phyloP scores from a whole-genome alignment of 805 yeast genomes.

The Lipomyces sp. region DNA sequence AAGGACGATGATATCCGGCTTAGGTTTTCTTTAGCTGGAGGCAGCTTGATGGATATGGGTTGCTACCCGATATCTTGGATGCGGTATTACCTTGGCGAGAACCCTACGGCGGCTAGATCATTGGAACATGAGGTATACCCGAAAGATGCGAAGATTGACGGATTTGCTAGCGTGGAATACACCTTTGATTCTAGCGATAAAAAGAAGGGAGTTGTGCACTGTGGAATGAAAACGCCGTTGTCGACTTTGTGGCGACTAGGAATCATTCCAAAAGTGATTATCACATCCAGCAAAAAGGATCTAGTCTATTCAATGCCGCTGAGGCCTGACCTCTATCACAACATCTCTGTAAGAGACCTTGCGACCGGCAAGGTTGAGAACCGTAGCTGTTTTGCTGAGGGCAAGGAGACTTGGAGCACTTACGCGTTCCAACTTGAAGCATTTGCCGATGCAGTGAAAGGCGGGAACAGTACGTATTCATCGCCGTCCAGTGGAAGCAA shows the following conservation, averaged over 20 bases:
- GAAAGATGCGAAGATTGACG: slow-evolving; percentile 23
- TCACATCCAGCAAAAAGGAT: slow-evolving; percentile 29
- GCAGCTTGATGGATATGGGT: slow-evolving; percentile 34
- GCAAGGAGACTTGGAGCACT: slow-evolving; percentile 32
- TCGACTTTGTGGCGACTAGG: slow-evolving; percentile 18
- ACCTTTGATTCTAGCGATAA: slow-evolving; percentile 17
- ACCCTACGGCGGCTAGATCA: slow-evolving; percentile 25
- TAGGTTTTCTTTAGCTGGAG: slow-evolving; percentile 26
- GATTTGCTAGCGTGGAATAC: slow-evolving; percentile 20
- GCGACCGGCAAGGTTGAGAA: slow-evolving; percentile 20
- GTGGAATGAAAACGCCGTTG: slow-evolving; percentile 25
- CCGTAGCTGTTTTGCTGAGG: slow-evolving; percentile 13
- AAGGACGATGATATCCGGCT: slow-evolving; percentile 20
- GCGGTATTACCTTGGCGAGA: slow-evolving; percentile 24
- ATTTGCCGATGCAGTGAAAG: slow-evolving; percentile 22
- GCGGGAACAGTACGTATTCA: slow-evolving; percentile 13
- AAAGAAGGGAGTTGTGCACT: slow-evolving; percentile 14
- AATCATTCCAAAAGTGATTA: slow-evolving; percentile 17
- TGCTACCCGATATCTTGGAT: slow-evolving; percentile 37
- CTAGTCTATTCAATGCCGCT: slow-evolving; percentile 22
- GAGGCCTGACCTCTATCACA: slow-evolving; percentile 25
- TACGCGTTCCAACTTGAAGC: slow-evolving; percentile 32
- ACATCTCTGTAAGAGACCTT: slow-evolving; percentile 25
- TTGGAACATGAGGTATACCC: slow-evolving; percentile 3
- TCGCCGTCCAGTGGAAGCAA: not conserved